Percentiles rank a stretch among this genome's conserved stretches.
Evolutionary conservation across 192 early-diverging fungal genomes (phyloP).

Genomic region (Radiomyces spectabilis): DNA sequence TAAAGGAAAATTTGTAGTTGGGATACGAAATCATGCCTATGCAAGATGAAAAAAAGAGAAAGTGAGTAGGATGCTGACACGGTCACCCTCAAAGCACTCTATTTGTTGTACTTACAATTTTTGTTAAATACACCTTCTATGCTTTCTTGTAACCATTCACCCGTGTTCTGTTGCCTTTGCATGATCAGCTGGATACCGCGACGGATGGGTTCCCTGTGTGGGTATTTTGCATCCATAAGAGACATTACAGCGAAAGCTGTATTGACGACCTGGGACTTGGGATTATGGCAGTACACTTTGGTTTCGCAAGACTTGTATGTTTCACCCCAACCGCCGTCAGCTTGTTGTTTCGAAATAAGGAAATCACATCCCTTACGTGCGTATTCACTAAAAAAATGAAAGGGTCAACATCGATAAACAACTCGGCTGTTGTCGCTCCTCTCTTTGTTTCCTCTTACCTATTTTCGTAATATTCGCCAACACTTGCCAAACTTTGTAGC

Average conservation of each 20-base stretch:
- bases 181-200: conserved; percentile 71
- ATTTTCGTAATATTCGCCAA: conserved; percentile 77
- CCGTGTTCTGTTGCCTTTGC: conserved; percentile 79
- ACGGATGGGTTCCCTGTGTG: conserved; percentile 55
- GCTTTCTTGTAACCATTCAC: conserved; percentile 93
- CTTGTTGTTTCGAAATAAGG: conserved; percentile 76
- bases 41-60: no score
- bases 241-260: conserved; percentile 85
- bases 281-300: conserved; percentile 52
- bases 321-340: conserved; percentile 98
- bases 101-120: conserved; percentile 51
- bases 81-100: no score
- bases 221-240: conserved; percentile 87
- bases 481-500: conserved; percentile 71
- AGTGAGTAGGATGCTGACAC: no score
- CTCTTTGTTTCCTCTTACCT: conserved; percentile 37
- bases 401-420: conserved; percentile 2
- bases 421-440: not conserved
- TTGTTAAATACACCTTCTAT: conserved; percentile 99
- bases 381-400: conserved; percentile 32
- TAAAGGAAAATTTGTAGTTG: conserved; percentile 91
- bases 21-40: conserved; percentile 80
- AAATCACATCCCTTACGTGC: conserved; percentile 84
- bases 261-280: conserved; percentile 84
- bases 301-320: conserved; percentile 81